These are phyloP conservation scores for Thelonectria discophora DNA, from an alignment of 2,329 filamentous ascomycete genomes.

Conservation along the genomic window DNA sequence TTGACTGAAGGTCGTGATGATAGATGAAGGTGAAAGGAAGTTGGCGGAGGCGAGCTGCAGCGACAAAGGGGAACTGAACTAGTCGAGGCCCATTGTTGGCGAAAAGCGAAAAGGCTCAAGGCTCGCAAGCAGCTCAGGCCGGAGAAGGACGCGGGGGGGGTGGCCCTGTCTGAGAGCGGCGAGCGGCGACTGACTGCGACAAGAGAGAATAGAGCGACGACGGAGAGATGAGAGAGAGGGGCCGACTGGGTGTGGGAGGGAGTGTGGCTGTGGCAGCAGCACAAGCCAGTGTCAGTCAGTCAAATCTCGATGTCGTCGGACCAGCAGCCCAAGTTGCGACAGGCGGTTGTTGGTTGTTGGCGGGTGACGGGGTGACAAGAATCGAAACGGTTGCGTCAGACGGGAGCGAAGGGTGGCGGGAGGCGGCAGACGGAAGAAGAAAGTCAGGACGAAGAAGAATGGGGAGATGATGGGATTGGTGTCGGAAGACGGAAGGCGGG, in stretches of 20 bases:
- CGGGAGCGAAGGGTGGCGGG: slow-evolving; percentile 13
- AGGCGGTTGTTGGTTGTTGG: background rate
- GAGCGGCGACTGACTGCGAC: slow-evolving; percentile 18
- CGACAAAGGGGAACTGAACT: slow-evolving; percentile 41
- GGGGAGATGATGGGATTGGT: slow-evolving; percentile 28
- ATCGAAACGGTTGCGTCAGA: slow-evolving; percentile 20
- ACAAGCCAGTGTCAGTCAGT: slow-evolving; percentile 32
- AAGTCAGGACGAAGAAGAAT: slow-evolving; percentile 22
- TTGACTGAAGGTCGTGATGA: slow-evolving; percentile 28
- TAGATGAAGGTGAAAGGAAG: slow-evolving; percentile 31
- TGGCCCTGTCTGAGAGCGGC: slow-evolving; percentile 30
- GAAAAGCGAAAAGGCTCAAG: slow-evolving; percentile 21
- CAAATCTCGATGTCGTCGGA: slow-evolving; percentile 25
- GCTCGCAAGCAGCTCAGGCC: slow-evolving; percentile 38
- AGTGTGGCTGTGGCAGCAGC: slow-evolving; percentile 16
- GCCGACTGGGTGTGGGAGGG: background rate
- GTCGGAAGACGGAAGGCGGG: slow-evolving; percentile 36
- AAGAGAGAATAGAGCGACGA: slow-evolving; percentile 7
- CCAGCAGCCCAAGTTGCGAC: slow-evolving; percentile 23
- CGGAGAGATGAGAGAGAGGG: slow-evolving; percentile 18
- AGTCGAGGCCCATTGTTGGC: slow-evolving; percentile 49
- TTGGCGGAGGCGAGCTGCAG: slow-evolving; percentile 37
- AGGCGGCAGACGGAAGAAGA: slow-evolving; percentile 20
- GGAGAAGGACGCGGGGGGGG: slow-evolving; percentile 40
- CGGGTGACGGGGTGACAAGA: slow-evolving; percentile 10